Evolutionary conservation across 2,329 filamentous ascomycete genomes (phyloP), one percentile per base, ranked within the genome.

Genomic region (Apiospora saccharicola): DNA sequence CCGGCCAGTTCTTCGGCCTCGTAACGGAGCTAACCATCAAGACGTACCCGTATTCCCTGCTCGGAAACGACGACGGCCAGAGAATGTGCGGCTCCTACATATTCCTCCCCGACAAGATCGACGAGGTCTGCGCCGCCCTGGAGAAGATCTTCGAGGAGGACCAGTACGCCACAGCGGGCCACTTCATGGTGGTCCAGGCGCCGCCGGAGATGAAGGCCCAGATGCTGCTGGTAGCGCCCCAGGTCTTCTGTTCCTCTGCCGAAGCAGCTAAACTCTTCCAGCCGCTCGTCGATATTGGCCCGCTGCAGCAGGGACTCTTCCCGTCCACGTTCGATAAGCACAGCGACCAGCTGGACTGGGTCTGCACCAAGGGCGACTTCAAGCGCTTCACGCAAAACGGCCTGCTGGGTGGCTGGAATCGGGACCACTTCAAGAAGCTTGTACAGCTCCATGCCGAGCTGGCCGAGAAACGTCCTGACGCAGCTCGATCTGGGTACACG

Each of bases 1-100:
- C 80, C 1, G 79, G 75, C 4, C 78, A 81, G 19, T 77, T 76
- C 61, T 82, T 83, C 49, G 81, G 80, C 10, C 74, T 83, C 10
- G 75, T 78, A 0, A 80, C 78, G 1, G 51, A 76, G 41, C 74
- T 82, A 24, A 75, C 73, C 8, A 72, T 80, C 68, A 74, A 74
- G 44, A 71, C 75, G 6, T 73, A 76, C 69, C 74, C 75, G 14
- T 47, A 80, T 30, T 47, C 72, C 12, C 70, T 74, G 34, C 74
- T 79, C 12, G 75, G 74, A 0, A 78, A 74, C 44, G 34, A 73
- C 19, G 53, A 72, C n/a, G 78, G 77, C 26, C 53, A 69, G 1
- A 61, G 78, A 44, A 79, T 78, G 79, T 75, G 72, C 14, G 76
- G 78, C 4, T 74, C 72, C n/a, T 75, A 80, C 43, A 71, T 79